Base-by-base conservation (phyloP, 495 filamentous ascomycete genomes). In the Emericellopsis terricola region DNA sequence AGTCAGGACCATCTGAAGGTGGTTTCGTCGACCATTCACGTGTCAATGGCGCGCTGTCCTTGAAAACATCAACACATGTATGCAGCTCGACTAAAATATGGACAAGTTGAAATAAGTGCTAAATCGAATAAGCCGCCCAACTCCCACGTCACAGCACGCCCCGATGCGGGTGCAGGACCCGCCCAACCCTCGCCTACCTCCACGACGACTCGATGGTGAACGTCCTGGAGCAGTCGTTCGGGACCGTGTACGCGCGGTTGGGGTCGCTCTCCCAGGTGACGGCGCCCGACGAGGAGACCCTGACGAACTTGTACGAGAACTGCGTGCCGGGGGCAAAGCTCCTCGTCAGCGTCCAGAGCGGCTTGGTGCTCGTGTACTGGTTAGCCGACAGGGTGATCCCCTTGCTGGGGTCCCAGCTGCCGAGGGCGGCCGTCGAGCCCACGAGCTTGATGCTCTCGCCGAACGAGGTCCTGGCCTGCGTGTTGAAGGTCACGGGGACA, bases 301-400 rank as follows among this genome's bases (percentile, higher is more conserved):
- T 63, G 38, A 82, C 69, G 42, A 69, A 85, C 55, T 82, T 83
- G 45, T 81, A 82, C 49, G 73, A 39, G 19, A 83, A 58, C 5
- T 40, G 44, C 28, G 54, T 51, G 1, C 75, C 73, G 0, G 64
- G 61, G 0, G 62, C 48, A 2, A 81, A 41, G 2, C 45, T 50
- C 3, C 76, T 40, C 0, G 64, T 65, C 1, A 48, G 63, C 29
- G 36, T 61, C 76, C 76, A 81, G 8, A 74, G 37, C 2, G 68
- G 67, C 41, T 77, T 60, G 36, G 42, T 60, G 8, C 38, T 39
- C 2, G 67, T 69, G 41, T 80, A 81, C 4, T 55, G 36, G 15
- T 43, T 47, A 2, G 75, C 62, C 18, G 53, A 62, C 16, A 81
- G 52, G 0, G 65, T 43, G 1, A 78, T 30, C 0, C 62, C 71